A percentile compares a stretch with the other conserved stretches of the same genome.
phyloP scores from a whole-genome alignment of 1,284 basidiomycete species.

The Limonomyces culmigenus region DNA sequence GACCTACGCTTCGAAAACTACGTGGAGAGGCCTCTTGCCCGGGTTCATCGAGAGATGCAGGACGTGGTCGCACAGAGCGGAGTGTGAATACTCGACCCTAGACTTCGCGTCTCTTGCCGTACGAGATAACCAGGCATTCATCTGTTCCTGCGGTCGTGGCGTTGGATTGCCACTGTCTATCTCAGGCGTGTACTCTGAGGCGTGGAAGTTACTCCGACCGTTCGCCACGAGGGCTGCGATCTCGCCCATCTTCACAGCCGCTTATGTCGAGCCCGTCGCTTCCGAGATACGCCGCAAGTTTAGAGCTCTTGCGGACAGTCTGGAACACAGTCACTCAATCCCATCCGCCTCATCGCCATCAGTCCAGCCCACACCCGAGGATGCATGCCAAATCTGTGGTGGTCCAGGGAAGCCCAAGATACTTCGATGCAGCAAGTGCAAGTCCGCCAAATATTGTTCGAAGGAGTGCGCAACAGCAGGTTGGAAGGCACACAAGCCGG shows the following conservation, averaged over 20 bases:
- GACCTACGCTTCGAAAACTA: constrained; percentile 14
- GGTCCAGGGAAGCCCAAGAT: constrained; percentile 15
- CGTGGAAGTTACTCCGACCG: constrained; percentile 19
- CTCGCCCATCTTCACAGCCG: constrained; percentile 27
- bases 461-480: constrained; percentile 7
- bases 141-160: constrained; percentile 33
- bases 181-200: constrained; percentile 8
- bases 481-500: too few species aligned
- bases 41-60: constrained; percentile 32
- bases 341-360: not conserved
- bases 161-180: constrained; percentile 17
- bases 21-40: constrained; percentile 31
- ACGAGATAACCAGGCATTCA: constrained; percentile 15
- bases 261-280: constrained; percentile 21
- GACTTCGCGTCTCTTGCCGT: constrained; percentile 16
- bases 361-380: constrained; percentile 1
- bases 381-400: constrained; percentile 12
- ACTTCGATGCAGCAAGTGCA: constrained; percentile 14
- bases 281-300: constrained; percentile 3
- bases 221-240: constrained; percentile 30
- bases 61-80: constrained; percentile 25
- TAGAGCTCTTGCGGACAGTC: too few species aligned
- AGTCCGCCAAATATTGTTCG: constrained; percentile 7
- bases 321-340: too few species aligned
- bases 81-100: constrained; percentile 24